These are phyloP conservation scores for Arachis stenosperma DNA, from an alignment of 306 rosid genomes.

Conservation along the genomic window DNA sequence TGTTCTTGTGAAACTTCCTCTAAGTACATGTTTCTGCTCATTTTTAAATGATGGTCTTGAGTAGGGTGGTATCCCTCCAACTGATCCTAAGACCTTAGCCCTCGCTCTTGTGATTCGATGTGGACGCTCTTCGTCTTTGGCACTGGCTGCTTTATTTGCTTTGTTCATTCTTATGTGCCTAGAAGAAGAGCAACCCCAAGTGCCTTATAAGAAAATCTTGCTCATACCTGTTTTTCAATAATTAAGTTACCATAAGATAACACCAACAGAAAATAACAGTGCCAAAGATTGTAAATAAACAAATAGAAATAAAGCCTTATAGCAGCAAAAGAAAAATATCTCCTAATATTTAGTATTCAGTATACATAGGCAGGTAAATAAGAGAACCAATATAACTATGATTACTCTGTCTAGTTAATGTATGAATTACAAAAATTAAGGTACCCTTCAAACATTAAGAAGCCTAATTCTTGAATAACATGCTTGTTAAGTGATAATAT, in stretches of 20 bases:
- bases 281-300: background rate
- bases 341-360: background rate
- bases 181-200: constrained; percentile 47
- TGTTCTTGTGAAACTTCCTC: constrained; percentile 52
- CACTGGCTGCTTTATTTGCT: constrained; percentile 47
- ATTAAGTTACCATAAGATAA: constrained; percentile 36
- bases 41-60: constrained; percentile 51
- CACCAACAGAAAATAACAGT: background rate
- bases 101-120: constrained; percentile 81
- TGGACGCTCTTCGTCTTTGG: constrained; percentile 54
- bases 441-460: background rate
- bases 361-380: too few relatives aligned
- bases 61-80: constrained; percentile 43
- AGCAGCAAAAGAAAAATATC: background rate
- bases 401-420: background rate
- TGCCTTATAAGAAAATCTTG: constrained; percentile 40
- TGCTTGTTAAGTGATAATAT: background rate
- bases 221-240: constrained; percentile 55
- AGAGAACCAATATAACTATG: background rate
- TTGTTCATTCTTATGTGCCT: constrained; percentile 68
- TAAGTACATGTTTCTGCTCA: constrained; percentile 47
- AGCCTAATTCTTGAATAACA: background rate
- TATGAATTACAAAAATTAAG: background rate
- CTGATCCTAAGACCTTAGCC: constrained; percentile 57
- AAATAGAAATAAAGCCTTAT: background rate